These are phyloP conservation scores for Ustilago bromivora DNA, from an alignment of 1,284 basidiomycete genomes.

Conservation along the genomic window DNA sequence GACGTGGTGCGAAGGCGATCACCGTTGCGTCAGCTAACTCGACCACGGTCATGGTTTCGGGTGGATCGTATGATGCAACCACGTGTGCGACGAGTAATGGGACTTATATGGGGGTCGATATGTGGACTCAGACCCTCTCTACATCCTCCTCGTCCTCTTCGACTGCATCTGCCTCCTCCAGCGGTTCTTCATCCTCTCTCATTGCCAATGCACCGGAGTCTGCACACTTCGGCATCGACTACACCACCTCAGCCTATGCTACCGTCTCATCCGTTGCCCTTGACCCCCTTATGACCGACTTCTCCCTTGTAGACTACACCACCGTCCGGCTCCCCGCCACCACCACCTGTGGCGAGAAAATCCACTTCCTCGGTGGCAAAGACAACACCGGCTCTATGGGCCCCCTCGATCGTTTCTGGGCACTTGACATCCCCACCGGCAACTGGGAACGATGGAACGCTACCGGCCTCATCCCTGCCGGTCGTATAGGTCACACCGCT, in stretches of 20 bases:
- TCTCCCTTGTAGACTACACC: constrained; percentile 64
- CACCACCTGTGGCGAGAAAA: constrained; percentile 23
- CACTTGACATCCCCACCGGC: constrained; percentile 57
- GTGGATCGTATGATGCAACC: constrained; percentile 29
- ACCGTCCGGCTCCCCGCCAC: constrained; percentile 42
- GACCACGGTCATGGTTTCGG: constrained; percentile 33
- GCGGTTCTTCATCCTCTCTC: not conserved
- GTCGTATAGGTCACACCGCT: constrained; percentile 68
- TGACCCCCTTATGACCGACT: constrained; percentile 36
- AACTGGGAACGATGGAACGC: constrained; percentile 59
- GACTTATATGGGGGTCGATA: constrained; percentile 36
- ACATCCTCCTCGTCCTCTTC: not conserved
- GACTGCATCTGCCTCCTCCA: not conserved
- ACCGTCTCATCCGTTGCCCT: constrained; percentile 32
- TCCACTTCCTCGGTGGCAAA: constrained; percentile 68
- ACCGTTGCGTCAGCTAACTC: constrained; percentile 16
- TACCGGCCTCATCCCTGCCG: constrained; percentile 54
- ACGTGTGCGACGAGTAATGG: constrained; percentile 26
- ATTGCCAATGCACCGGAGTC: not conserved
- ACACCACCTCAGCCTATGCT: constrained; percentile 11
- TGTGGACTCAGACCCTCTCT: constrained; percentile 27
- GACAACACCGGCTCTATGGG: constrained; percentile 53
- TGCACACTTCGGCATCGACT: constrained; percentile 25
- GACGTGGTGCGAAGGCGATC: constrained; percentile 37
- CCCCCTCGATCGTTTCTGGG: constrained; percentile 51